Conservation (phyloP, 2,329 filamentous ascomycete genomes). For the Fusarium incarnatum region DNA sequence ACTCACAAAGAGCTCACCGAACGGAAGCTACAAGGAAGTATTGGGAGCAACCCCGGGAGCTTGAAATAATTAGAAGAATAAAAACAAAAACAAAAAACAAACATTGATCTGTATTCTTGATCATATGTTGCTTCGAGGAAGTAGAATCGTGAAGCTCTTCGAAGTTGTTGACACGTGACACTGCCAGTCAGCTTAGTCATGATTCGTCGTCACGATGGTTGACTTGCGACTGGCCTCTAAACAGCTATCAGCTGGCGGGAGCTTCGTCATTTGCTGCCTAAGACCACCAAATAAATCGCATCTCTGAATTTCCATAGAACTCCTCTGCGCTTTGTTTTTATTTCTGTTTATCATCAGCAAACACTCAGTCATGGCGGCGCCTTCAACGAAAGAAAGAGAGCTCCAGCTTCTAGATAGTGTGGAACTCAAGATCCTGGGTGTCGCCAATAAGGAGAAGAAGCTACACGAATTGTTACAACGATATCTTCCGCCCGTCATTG, state of each 20-base stretch:
- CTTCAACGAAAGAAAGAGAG: slow-evolving; percentile 74
- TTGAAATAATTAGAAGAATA: neutral
- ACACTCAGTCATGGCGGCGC: slow-evolving; percentile 50
- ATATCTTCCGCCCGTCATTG: slow-evolving; percentile 83
- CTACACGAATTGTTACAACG: slow-evolving; percentile 80
- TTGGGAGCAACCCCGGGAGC: too few species aligned
- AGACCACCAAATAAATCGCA: neutral
- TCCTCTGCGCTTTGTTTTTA: neutral
- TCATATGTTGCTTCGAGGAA: neutral
- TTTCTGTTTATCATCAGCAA: neutral
- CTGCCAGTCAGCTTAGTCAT: slow-evolving; percentile 42
- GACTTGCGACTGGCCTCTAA: slow-evolving; percentile 33
- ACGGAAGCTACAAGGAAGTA: neutral
- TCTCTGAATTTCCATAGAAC: neutral
- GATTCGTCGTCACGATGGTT: slow-evolving; percentile 37
- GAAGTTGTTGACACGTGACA: slow-evolving; percentile 18
- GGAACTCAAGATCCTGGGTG: slow-evolving; percentile 81
- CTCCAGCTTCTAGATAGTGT: slow-evolving; percentile 86
- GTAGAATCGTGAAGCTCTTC: too few species aligned
- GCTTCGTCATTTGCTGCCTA: slow-evolving; percentile 45
- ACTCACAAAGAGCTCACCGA: neutral
- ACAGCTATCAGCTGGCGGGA: slow-evolving; percentile 11
- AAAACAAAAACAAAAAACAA: too few species aligned
- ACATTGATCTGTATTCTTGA: neutral
- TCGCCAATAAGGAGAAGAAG: slow-evolving; percentile 86